A percentile compares a stretch with the other conserved stretches of the same genome.
phyloP scores from a whole-genome alignment of 1,139 yeast species.

The Hemisphaericaspora lyxosophila region DNA sequence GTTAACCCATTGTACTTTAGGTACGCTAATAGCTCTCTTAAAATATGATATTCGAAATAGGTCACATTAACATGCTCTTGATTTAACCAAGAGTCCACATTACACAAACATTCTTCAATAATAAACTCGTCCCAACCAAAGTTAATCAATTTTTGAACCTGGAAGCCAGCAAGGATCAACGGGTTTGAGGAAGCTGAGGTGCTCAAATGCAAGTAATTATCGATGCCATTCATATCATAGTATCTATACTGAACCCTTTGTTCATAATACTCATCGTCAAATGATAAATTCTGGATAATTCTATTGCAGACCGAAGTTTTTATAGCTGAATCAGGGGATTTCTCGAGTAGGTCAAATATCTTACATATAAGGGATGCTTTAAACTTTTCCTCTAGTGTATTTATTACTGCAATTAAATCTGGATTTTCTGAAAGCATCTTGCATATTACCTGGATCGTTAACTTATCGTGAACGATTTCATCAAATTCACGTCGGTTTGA shows the following conservation, averaged over 20 bases:
- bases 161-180: slow-evolving; percentile 22
- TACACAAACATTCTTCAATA: slow-evolving; percentile 14
- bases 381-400: slow-evolving; percentile 7
- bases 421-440: slow-evolving; percentile 5
- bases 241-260: slow-evolving; percentile 20
- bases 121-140: slow-evolving; percentile 21
- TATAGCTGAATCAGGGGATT: slow-evolving; percentile 11
- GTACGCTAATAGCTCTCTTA: slow-evolving; percentile 31
- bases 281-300: slow-evolving; percentile 14
- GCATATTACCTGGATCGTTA: slow-evolving; percentile 6
- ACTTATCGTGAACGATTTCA: slow-evolving; percentile 1
- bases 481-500: not conserved
- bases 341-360: slow-evolving; percentile 15
- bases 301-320: slow-evolving; percentile 17
- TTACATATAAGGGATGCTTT: slow-evolving; percentile 5
- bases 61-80: not conserved
- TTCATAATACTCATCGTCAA: slow-evolving; percentile 14
- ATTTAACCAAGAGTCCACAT: slow-evolving; percentile 7
- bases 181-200: slow-evolving; percentile 4
- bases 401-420: not conserved
- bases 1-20: slow-evolving; percentile 37
- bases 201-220: slow-evolving; percentile 13
- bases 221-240: slow-evolving; percentile 22
- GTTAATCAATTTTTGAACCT: slow-evolving; percentile 20
- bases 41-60: slow-evolving; percentile 29